Base-by-base conservation (phyloP, 805 yeast genomes). In the Saccharomycopsis olivae region DNA sequence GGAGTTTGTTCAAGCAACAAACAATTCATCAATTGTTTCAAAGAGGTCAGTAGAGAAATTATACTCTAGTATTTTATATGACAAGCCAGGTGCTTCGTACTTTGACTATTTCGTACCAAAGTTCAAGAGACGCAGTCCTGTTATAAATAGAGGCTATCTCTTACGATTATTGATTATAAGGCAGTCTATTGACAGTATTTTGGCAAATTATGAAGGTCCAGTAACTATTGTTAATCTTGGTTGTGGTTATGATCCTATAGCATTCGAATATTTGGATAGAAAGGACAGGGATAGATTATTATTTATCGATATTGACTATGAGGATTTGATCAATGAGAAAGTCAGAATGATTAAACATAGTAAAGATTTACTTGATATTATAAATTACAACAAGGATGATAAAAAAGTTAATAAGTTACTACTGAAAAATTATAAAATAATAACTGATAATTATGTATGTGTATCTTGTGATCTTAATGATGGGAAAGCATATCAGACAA, bases 91-190 rank as follows among this genome's bases (percentile, higher is more conserved):
- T 13, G 16, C 27, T 11, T 20, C 61, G 39, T 82, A 78, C 63
- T 81, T 84, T 53, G 67, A 73, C 41, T 64, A 67, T 48, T 83
- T 83, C 58, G 94, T 84, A 2, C 67, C 68, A 24, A 75, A 73
- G 44, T 67, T 73, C 1, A 74, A 73, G 37, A 63, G 88, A 54
- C 60, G 94, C 34, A 76, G 89, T 0, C 94, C 94, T 0, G 77
- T 82, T 3, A 81, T 83, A 29, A 84, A 84, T 51, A 60, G 94
- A 49, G 94, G 94, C 0, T 83, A 83, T 56, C 83, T 92, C 88
- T 62, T 80, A 9, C 63, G 94, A 43, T 75, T 83, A 75, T 75
- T 78, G 49, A 73, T 84, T 2, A 76, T 84, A 36, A 67, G 72
- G 45, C 63, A 64, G 31, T 57, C 72, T 29, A 61, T 82, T 11